A percentile compares a stretch with the other conserved stretches of the same genome.
Evolutionary conservation across 495 filamentous ascomycete genomes (phyloP).

Genomic region (Pseudevernia furfuracea): DNA sequence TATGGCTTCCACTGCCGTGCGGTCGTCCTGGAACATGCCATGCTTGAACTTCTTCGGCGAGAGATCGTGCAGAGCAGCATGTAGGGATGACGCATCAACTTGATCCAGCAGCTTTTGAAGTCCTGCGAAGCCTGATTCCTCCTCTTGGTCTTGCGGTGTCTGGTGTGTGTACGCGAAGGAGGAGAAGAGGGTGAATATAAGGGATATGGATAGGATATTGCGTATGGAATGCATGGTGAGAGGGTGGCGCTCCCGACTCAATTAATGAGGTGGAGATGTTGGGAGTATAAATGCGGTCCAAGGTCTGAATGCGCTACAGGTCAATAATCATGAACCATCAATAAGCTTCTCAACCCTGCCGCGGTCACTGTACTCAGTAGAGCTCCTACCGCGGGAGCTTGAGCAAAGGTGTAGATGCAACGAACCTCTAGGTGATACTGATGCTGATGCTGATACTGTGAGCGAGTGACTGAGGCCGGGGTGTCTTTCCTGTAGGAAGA

Average conservation of each 20-base stretch:
- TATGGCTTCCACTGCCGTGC: constrained; percentile 41
- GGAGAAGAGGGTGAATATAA: constrained; percentile 15
- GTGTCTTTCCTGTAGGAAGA: neutral
- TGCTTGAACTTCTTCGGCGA: constrained; percentile 43
- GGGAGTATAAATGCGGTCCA: neutral
- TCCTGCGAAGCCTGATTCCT: constrained; percentile 17
- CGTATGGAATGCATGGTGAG: constrained; percentile 22
- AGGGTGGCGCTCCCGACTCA: neutral
- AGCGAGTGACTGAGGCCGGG: neutral
- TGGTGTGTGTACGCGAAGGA: constrained; percentile 11
- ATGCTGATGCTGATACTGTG: too few relatives aligned
- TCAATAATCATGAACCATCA: neutral
- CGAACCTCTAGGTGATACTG: neutral
- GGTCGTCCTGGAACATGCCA: constrained; percentile 44
- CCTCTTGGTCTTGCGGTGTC: constrained; percentile 8
- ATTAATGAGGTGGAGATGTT: neutral
- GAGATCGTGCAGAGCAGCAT: constrained; percentile 44
- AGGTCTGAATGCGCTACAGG: constrained; percentile 6
- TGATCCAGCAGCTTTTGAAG: constrained; percentile 38
- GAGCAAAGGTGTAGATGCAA: neutral
- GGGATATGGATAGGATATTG: constrained; percentile 12
- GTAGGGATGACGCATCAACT: constrained; percentile 37
- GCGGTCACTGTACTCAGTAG: neutral
- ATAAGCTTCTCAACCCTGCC: neutral
- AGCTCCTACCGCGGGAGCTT: neutral